Conservation (phyloP, 768 basidiomycete species). For the Hericium coralloides region DNA sequence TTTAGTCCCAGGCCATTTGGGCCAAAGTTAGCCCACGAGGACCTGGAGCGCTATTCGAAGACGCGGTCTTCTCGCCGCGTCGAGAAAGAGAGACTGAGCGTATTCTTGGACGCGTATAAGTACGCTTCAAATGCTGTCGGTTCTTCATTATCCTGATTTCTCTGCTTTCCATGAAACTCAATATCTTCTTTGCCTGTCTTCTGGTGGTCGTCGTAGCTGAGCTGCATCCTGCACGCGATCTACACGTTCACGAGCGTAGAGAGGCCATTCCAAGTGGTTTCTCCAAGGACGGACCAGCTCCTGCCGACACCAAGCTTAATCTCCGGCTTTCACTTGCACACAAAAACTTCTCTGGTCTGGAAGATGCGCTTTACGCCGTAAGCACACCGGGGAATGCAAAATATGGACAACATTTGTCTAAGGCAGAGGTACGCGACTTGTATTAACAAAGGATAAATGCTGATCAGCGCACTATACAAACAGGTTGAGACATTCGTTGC, state of each 20-base stretch:
- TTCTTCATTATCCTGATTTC: too few relatives aligned
- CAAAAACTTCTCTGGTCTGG: not conserved
- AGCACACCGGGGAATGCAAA: not conserved
- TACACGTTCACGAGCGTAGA: not conserved
- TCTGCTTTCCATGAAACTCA: too few relatives aligned
- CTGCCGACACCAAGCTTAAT: not conserved
- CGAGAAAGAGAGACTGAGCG: too few relatives aligned
- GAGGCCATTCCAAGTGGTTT: conserved; percentile 1
- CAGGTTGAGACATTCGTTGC: conserved; percentile 6
- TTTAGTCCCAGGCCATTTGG: too few relatives aligned
- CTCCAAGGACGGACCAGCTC: conserved; percentile 1
- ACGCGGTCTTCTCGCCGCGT: too few relatives aligned
- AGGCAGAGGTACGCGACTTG: not conserved
- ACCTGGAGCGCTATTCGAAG: too few relatives aligned
- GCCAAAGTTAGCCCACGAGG: too few relatives aligned
- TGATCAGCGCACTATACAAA: too few relatives aligned
- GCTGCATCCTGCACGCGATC: not conserved
- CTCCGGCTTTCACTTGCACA: conserved; percentile 1
- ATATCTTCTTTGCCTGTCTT: not conserved
- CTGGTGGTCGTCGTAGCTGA: not conserved
- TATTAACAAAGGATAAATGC: not conserved
- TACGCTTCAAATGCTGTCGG: too few relatives aligned
- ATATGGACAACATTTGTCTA: conserved; percentile 3
- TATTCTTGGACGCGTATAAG: too few relatives aligned
- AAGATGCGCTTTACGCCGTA: not conserved